These are phyloP conservation scores for Thelephora terrestris DNA, from an alignment of 1,284 basidiomycete genomes.

Conservation along the genomic window DNA sequence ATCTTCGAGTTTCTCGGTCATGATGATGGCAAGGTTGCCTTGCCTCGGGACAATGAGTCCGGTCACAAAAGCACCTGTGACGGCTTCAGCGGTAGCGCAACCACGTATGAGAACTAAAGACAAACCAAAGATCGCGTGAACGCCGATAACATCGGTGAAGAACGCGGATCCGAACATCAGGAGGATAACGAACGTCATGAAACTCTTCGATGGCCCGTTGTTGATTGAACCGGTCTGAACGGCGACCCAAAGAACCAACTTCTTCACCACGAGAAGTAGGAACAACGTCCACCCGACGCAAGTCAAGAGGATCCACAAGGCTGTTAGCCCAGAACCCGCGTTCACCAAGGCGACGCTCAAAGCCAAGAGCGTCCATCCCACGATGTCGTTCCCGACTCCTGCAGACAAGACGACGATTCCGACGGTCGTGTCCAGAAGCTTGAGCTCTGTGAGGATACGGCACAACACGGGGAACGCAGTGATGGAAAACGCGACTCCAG, in stretches of 20 bases:
- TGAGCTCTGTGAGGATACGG: constrained; percentile 74
- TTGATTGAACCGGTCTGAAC: constrained; percentile 73
- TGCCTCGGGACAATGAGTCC: constrained; percentile 58
- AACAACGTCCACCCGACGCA: constrained; percentile 78
- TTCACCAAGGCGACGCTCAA: constrained; percentile 88
- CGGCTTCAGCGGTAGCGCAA: constrained; percentile 11
- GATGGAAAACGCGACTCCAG: constrained; percentile 86
- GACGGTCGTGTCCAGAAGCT: constrained; percentile 86
- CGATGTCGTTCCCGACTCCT: constrained; percentile 86
- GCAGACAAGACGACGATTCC: constrained; percentile 91
- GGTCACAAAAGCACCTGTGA: constrained; percentile 47
- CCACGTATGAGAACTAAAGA: constrained; percentile 4
- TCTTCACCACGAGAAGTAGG: constrained; percentile 66
- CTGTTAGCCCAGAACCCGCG: constrained; percentile 61
- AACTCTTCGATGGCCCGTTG: constrained; percentile 55
- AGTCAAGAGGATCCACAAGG: constrained; percentile 74
- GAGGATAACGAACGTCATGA: constrained; percentile 57
- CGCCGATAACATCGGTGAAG: constrained; percentile 79
- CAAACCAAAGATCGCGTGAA: constrained; percentile 80
- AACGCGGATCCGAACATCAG: constrained; percentile 58
- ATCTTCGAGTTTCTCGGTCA: constrained; percentile 62
- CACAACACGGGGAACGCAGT: constrained; percentile 94
- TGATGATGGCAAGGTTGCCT: constrained; percentile 47
- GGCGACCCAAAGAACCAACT: constrained; percentile 60
- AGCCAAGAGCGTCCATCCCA: constrained; percentile 72